Evolutionary conservation across 208 protist genomes (phyloP).

Genomic region (Tritrichomonas musculus): DNA sequence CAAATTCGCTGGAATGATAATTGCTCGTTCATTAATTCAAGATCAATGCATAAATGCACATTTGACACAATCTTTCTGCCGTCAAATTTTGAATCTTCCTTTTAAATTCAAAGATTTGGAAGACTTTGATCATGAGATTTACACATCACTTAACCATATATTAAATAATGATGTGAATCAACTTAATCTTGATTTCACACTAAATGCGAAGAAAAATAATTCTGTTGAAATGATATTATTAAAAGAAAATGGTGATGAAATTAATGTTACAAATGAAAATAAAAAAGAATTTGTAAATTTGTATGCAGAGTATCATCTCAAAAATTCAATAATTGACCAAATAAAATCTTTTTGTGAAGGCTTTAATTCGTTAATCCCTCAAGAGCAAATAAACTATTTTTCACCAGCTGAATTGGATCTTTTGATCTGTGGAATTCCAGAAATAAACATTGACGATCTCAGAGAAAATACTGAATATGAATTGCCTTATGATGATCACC

Average conservation of each 20-base stretch:
- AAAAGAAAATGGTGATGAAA: slow-evolving; percentile 71
- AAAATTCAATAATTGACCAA: slow-evolving; percentile 75
- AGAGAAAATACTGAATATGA: slow-evolving; percentile 79
- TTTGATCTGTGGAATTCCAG: slow-evolving; percentile 86
- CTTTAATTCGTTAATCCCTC: slow-evolving; percentile 86
- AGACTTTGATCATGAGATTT: slow-evolving; percentile 79
- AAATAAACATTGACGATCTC: slow-evolving; percentile 88
- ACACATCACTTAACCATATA: too few relatives aligned
- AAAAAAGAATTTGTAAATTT: slow-evolving; percentile 89
- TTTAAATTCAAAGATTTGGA: slow-evolving; percentile 81
- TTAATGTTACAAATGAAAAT: slow-evolving; percentile 87
- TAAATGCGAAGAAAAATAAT: background rate
- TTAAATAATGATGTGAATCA: slow-evolving; percentile 77
- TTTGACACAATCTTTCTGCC: slow-evolving; percentile 92
- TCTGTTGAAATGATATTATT: too few relatives aligned
- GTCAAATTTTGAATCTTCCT: slow-evolving; percentile 85
- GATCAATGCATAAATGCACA: slow-evolving; percentile 80
- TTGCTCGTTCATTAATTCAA: slow-evolving; percentile 69
- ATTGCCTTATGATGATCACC: too few relatives aligned
- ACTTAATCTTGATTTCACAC: too few relatives aligned
- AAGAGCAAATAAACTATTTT: slow-evolving; percentile 76
- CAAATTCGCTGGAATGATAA: slow-evolving; percentile 67
- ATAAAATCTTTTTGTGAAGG: slow-evolving; percentile 81
- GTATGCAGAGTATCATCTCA: slow-evolving; percentile 81
- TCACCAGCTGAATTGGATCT: slow-evolving; percentile 90